These are phyloP conservation scores for Eucalyptus regnans DNA, from an alignment of 345 rosid genomes.

Conservation along the genomic window DNA sequence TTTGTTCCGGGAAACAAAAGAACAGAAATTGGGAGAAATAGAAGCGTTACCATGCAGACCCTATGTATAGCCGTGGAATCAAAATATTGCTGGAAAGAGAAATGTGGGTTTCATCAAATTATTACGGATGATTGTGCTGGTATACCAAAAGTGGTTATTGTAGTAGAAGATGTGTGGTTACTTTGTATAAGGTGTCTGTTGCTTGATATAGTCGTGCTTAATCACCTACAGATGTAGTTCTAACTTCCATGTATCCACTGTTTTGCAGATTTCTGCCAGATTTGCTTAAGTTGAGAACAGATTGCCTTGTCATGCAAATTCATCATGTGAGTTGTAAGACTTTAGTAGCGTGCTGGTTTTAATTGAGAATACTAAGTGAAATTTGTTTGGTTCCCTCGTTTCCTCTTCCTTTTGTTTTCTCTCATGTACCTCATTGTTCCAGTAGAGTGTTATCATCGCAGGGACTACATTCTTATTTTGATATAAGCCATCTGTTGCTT, in stretches of 20 bases:
- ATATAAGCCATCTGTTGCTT: background rate
- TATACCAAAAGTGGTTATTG: background rate
- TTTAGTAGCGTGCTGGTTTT: background rate
- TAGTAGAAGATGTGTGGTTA: too few species aligned
- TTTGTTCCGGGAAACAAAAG: too few species aligned
- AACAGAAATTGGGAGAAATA: too few species aligned
- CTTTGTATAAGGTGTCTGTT: background rate
- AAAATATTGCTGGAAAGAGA: background rate
- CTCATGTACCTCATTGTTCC: background rate
- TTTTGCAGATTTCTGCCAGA: conserved; percentile 58
- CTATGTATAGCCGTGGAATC: background rate
- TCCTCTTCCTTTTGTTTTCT: background rate
- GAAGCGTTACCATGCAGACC: too few species aligned
- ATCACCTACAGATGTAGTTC: background rate
- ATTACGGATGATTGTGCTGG: background rate
- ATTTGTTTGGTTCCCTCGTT: background rate
- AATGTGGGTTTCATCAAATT: background rate
- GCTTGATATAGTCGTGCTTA: background rate
- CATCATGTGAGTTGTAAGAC: conserved; percentile 50
- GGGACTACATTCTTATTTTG: background rate
- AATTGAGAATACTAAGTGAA: background rate
- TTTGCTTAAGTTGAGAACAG: conserved; percentile 52
- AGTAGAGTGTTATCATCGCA: background rate
- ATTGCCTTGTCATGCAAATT: conserved; percentile 87
- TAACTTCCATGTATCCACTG: background rate